A percentile compares a stretch with the other conserved stretches of the same genome.
Evolutionary conservation across 176 grass and related monocot genomes (phyloP).

Genomic region (Carex cristatella): DNA sequence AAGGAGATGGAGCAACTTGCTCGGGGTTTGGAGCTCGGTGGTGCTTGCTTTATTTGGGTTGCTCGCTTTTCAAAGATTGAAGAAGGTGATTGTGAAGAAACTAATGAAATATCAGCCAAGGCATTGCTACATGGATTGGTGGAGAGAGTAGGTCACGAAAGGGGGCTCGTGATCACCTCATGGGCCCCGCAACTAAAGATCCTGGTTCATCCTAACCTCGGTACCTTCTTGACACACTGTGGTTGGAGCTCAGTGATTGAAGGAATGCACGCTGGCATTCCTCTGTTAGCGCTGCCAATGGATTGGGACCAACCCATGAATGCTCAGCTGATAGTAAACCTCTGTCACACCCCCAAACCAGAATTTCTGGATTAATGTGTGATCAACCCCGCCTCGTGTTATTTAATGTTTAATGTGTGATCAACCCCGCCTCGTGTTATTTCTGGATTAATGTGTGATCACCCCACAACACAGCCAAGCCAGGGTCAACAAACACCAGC

Average conservation of each 20-base stretch:
- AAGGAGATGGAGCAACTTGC: constrained; percentile 36
- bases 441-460: too few species aligned
- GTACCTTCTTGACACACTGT: constrained; percentile 68
- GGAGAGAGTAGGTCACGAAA: not conserved
- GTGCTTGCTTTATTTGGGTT: constrained; percentile 49
- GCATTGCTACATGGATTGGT: constrained; percentile 13
- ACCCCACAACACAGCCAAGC: too few species aligned
- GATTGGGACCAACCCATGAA: constrained; percentile 50
- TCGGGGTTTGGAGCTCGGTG: constrained; percentile 50
- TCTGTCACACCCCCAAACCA: too few species aligned
- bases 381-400: too few species aligned
- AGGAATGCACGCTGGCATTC: constrained; percentile 38
- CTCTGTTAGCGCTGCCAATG: constrained; percentile 50
- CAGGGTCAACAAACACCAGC: too few species aligned
- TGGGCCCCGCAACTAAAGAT: constrained; percentile 61
- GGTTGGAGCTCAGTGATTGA: constrained; percentile 84
- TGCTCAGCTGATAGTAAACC: constrained; percentile 41
- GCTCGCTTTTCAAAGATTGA: constrained; percentile 32
- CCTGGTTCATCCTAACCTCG: constrained; percentile 31
- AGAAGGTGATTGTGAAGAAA: not conserved
- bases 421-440: too few species aligned
- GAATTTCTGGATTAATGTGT: too few species aligned
- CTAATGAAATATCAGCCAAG: not conserved
- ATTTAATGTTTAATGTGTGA: too few species aligned
- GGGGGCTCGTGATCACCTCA: constrained; percentile 50